Percentiles rank a stretch among this genome's conserved stretches.
Conservation (phyloP, 2,329 filamentous ascomycete genomes). For the Microsporum audouinii region DNA sequence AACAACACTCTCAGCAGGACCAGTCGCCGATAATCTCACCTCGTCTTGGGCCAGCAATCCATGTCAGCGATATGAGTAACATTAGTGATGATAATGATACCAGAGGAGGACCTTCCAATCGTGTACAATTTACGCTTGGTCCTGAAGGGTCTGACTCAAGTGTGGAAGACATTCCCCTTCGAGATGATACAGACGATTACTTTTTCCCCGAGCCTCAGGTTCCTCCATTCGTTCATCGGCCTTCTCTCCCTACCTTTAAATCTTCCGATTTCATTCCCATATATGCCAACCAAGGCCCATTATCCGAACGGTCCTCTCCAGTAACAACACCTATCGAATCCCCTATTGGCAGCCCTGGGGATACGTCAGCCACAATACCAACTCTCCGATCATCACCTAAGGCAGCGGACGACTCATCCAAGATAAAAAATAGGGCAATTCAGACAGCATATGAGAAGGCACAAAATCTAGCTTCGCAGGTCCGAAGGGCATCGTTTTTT, state of each 20-base stretch:
- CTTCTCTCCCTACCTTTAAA: neutral
- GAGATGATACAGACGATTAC: neutral
- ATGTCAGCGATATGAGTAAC: constrained; percentile 23
- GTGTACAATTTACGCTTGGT: constrained; percentile 9
- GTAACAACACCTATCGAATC: neutral
- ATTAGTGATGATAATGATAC: neutral
- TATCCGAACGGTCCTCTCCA: neutral
- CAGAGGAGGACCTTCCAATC: neutral
- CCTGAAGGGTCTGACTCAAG: constrained; percentile 1
- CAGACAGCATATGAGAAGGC: constrained; percentile 26
- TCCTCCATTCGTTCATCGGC: neutral
- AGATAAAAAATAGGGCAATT: constrained; percentile 24
- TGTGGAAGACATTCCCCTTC: neutral
- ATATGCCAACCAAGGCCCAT: neutral
- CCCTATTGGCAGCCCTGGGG: neutral
- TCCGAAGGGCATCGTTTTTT: constrained; percentile 21
- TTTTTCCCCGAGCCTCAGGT: neutral
- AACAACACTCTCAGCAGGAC: neutral
- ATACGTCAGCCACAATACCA: neutral
- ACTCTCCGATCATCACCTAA: neutral
- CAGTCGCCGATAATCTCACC: neutral
- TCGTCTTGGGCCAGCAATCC: neutral
- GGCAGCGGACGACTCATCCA: neutral
- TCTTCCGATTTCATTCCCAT: neutral
- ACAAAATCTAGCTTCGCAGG: constrained; percentile 25